These are phyloP conservation scores for Brassica juncea DNA, from an alignment of 345 rosid species.

Conservation along the genomic window DNA sequence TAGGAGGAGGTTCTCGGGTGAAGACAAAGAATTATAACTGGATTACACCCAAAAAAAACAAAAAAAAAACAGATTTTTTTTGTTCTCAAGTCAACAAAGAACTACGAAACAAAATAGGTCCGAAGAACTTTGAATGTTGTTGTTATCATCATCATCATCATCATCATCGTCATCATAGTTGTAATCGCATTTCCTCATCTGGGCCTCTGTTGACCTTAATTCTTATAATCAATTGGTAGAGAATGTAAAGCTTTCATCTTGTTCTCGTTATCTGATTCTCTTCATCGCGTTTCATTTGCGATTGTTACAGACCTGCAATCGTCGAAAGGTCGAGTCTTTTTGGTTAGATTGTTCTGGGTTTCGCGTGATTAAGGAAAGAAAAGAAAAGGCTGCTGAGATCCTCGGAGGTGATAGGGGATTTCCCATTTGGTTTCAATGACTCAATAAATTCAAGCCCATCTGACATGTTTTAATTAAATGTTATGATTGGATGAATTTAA, in stretches of 20 bases:
- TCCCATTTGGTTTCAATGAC: too few relatives aligned
- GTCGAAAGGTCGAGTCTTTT: constrained; percentile 29
- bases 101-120: constrained; percentile 42
- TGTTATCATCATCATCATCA: constrained; percentile 34
- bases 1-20: constrained; percentile 85
- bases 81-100: constrained; percentile 61
- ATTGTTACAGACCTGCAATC: not conserved
- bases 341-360: constrained; percentile 2
- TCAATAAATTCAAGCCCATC: too few relatives aligned
- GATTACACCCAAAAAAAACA: not conserved
- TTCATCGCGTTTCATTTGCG: not conserved
- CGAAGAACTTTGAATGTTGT: constrained; percentile 35
- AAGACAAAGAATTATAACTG: constrained; percentile 35
- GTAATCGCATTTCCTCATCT: constrained; percentile 18
- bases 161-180: not conserved
- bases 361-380: constrained; percentile 24
- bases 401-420: constrained; percentile 44
- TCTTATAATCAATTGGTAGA: not conserved
- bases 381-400: constrained; percentile 71
- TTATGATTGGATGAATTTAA: too few relatives aligned
- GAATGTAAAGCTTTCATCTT: constrained; percentile 10
- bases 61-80: not conserved
- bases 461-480: too few relatives aligned
- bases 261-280: constrained; percentile 31
- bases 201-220: constrained; percentile 33